A percentile compares a stretch with the other conserved stretches of the same genome.
phyloP scores from a whole-genome alignment of 2,329 filamentous ascomycete genomes.

The Epichloe hybrida region DNA sequence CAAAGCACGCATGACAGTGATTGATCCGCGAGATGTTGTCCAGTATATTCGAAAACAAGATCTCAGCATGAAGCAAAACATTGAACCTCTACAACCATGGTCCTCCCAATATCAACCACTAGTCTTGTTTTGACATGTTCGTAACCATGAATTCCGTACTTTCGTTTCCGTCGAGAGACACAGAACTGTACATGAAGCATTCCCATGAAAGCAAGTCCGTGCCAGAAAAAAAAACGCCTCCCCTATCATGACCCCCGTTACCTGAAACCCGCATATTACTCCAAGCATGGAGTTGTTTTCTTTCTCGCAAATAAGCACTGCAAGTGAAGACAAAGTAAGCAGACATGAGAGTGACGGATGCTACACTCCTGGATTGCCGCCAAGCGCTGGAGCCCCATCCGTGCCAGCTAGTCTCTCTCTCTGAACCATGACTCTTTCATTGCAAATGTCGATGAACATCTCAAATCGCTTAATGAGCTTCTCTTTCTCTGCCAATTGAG shows the following conservation, averaged over 20 bases:
- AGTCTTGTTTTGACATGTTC: not conserved
- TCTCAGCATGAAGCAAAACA: too few relatives aligned
- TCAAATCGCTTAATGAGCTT: conserved; percentile 50
- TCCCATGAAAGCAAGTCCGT: not conserved
- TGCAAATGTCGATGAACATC: conserved; percentile 58
- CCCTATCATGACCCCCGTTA: not conserved
- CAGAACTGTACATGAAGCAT: not conserved
- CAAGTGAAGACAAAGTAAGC: not conserved
- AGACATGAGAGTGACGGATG: not conserved
- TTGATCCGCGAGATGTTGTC: too few relatives aligned
- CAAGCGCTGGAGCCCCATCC: conserved; percentile 15
- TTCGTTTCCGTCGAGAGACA: not conserved
- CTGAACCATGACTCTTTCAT: conserved; percentile 51
- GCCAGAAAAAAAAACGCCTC: not conserved
- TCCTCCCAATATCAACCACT: not conserved
- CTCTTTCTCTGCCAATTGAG: conserved; percentile 49
- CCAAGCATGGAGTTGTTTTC: not conserved
- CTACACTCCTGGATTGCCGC: conserved; percentile 14
- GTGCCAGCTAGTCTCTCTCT: conserved; percentile 29
- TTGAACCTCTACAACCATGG: not conserved
- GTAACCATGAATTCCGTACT: not conserved
- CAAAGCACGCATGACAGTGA: too few relatives aligned
- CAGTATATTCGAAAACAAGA: too few relatives aligned
- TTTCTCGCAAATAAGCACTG: not conserved
- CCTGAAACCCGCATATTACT: not conserved